phyloP scores from a whole-genome alignment of 73 alveolate species.

The Paramecium sexaurelia region DNA sequence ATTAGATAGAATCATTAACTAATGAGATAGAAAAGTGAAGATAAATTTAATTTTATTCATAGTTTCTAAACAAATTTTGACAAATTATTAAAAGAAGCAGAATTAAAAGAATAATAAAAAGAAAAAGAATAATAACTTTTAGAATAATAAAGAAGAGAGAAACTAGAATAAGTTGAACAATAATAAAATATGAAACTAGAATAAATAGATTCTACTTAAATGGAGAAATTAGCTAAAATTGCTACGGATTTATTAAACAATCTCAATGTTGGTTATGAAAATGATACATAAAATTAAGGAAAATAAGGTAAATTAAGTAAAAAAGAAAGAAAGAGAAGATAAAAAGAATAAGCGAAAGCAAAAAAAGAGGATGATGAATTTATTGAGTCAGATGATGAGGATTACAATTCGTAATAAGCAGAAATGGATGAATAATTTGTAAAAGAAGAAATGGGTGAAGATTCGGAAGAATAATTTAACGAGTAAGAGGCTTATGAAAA shows the following conservation, averaged over 20 bases:
- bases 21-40: slow-evolving; percentile 34
- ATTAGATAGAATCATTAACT: slow-evolving; percentile 32
- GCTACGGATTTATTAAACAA: neutral
- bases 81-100: slow-evolving; percentile 30
- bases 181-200: neutral
- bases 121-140: neutral
- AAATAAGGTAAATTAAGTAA: neutral
- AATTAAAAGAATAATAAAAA: neutral
- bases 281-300: neutral
- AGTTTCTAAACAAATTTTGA: slow-evolving; percentile 38
- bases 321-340: neutral
- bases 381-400: slow-evolving; percentile 46
- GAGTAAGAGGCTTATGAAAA: slow-evolving; percentile 38
- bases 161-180: neutral
- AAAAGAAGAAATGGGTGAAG: slow-evolving; percentile 1
- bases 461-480: neutral
- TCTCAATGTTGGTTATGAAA: neutral
- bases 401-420: neutral
- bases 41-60: slow-evolving; percentile 11
- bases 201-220: neutral
- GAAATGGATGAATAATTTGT: neutral
- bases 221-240: neutral
- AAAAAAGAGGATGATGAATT: slow-evolving; percentile 41
- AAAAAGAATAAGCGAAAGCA: neutral
- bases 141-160: slow-evolving; percentile 33